Evolutionary conservation across 257 asterid genomes (phyloP).

Genomic region (Solanum neorickii): DNA sequence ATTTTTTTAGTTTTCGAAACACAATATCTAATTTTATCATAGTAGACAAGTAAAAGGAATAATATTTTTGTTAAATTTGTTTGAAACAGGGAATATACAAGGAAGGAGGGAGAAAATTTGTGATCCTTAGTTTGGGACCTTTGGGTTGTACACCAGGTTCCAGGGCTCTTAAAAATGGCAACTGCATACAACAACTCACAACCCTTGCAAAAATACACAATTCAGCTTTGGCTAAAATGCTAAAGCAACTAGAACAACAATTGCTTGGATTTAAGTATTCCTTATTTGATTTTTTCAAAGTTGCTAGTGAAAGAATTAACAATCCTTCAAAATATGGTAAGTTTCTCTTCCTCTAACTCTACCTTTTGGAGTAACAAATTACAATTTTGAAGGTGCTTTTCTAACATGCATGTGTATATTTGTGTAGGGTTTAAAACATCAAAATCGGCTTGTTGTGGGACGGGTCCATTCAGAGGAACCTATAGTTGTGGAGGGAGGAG

Average conservation of each 20-base stretch:
- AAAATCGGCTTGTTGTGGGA: constrained; percentile 46
- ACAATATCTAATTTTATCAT: background rate
- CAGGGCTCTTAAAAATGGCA: background rate
- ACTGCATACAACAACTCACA: background rate
- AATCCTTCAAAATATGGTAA: constrained; percentile 1
- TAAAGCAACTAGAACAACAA: background rate
- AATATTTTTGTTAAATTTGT: background rate
- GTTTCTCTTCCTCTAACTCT: background rate
- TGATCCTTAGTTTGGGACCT: background rate
- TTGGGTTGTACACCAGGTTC: constrained; percentile 8
- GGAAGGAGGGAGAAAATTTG: constrained; percentile 24
- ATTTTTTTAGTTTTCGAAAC: no score
- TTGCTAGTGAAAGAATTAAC: background rate
- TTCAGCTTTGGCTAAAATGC: background rate
- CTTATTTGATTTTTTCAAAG: background rate
- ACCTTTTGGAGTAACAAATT: background rate
- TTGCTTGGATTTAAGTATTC: constrained; percentile 3
- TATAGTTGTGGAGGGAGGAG: constrained; percentile 50
- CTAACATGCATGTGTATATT: background rate
- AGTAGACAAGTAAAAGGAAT: background rate
- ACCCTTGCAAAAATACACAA: background rate
- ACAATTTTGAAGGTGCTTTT: background rate
- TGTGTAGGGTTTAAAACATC: constrained; percentile 34
- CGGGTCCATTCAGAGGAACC: constrained; percentile 32
- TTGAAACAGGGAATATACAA: constrained; percentile 7